Evolutionary conservation across 2,329 filamentous ascomycete species (phyloP), one percentile per base, ranked within the genome.

Genomic region (Tolypocladium amazonense): DNA sequence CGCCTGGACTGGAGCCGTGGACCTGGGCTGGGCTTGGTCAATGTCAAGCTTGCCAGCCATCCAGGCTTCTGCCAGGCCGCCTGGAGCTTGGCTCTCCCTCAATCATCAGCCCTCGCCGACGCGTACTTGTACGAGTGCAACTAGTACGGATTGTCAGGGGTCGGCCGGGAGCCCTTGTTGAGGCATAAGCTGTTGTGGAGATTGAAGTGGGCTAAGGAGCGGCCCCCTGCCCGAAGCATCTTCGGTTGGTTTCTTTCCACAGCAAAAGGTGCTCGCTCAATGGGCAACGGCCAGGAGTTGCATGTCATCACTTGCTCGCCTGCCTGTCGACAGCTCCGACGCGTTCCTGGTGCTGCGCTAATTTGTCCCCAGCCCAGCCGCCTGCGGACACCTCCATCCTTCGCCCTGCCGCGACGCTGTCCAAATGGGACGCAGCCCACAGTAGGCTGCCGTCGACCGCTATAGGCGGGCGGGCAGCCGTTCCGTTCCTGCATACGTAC

Each of bases 401-500:
- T 53, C 50, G 18, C 50, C 47, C 27, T n/a, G 30, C 30, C 50
- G 50, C 50, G 50, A 33, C 30, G 30, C 27, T 52, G 47, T 27
- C 23, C 30, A 35, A 30, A 53, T 53, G 50, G 47, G 27, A 52
- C 9, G 20, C 50, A 35, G 30, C 50, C 50, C 30, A 18, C 25
- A 23, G 43, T 15, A 8, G 45, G 23, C 45, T 7, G 47, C 27
- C 14, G 50, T 14, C 50, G 30, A 3, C 50, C 8, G 18, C 50
- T 4, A 8, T 35, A 27, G 50, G 18, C 27, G 8, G 9, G 27
- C 50, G 27, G 47, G 45, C 52, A 5, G 58, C 41, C 56, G 35
- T 57, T 52, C 55, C 56, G 60, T 62, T 60, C 60, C 60, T 62
- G 60, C 60, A 62, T 58, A 55, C 52, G 39, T 57, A 55, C 52